These are phyloP conservation scores for Scolecobasidium constrictum DNA, from an alignment of 2,329 filamentous ascomycete genomes.

Conservation along the genomic window DNA sequence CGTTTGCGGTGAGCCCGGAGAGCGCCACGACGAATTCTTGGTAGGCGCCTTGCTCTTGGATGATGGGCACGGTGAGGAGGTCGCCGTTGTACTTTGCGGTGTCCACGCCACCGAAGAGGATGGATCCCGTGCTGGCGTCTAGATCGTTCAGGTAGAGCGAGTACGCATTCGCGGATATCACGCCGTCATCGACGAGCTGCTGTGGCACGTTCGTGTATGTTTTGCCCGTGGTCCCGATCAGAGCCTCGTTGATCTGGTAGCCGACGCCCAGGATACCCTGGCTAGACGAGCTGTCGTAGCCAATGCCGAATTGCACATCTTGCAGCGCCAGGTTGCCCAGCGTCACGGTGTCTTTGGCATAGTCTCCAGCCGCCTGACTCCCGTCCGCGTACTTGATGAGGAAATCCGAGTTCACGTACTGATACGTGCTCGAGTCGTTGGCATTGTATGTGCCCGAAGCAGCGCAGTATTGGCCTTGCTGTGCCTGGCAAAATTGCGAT, in stretches of 20 bases:
- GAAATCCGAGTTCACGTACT: constrained; percentile 63
- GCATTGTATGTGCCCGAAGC: constrained; percentile 56
- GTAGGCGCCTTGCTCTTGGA: constrained; percentile 34
- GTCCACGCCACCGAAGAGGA: constrained; percentile 75
- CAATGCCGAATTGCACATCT: constrained; percentile 61
- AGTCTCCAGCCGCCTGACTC: constrained; percentile 66
- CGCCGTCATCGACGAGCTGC: constrained; percentile 49
- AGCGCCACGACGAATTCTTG: constrained; percentile 43
- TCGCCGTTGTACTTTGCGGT: constrained; percentile 59
- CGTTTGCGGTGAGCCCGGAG: constrained; percentile 34
- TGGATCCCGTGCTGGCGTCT: constrained; percentile 53
- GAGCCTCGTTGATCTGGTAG: constrained; percentile 68
- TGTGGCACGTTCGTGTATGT: constrained; percentile 53
- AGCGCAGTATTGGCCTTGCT: constrained; percentile 43
- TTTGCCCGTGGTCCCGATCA: constrained; percentile 43
- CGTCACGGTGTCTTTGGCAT: constrained; percentile 61
- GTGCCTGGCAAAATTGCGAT: constrained; percentile 48
- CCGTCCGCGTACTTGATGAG: constrained; percentile 85
- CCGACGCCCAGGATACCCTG: constrained; percentile 80
- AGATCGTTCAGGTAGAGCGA: constrained; percentile 50
- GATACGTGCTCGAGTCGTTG: constrained; percentile 65
- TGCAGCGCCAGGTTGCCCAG: constrained; percentile 45
- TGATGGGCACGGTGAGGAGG: constrained; percentile 50
- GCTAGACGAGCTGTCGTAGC: constrained; percentile 47
- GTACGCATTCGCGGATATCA: constrained; percentile 53